These are phyloP conservation scores for Skeletonema costatum DNA, from an alignment of 108 stramenopile genomes.

Conservation along the genomic window DNA sequence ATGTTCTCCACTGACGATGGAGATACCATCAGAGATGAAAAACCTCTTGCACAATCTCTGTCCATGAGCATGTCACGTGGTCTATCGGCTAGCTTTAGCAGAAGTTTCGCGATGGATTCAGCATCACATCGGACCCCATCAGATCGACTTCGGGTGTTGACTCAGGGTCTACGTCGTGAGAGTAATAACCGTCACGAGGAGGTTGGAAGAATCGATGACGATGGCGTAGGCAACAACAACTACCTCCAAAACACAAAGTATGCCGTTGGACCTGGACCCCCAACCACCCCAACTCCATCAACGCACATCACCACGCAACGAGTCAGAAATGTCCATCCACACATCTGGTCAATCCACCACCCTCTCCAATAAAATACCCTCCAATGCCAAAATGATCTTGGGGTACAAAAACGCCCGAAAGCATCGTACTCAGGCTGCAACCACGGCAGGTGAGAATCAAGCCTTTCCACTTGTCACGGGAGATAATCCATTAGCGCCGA, in stretches of 20 bases:
- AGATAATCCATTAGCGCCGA: slow-evolving; percentile 35
- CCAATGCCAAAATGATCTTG: slow-evolving; percentile 43
- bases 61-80: slow-evolving; percentile 15
- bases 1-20: slow-evolving; percentile 49
- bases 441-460: slow-evolving; percentile 9
- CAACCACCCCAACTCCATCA: not conserved
- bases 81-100: slow-evolving; percentile 16
- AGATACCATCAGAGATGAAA: slow-evolving; percentile 38
- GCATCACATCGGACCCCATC: slow-evolving; percentile 3
- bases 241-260: slow-evolving; percentile 31
- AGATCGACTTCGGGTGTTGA: not conserved
- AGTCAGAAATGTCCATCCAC: slow-evolving; percentile 7
- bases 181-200: slow-evolving; percentile 2
- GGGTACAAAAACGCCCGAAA: slow-evolving; percentile 20
- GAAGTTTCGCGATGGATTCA: not conserved
- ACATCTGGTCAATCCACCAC: slow-evolving; percentile 25
- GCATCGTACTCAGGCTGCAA: slow-evolving; percentile 2
- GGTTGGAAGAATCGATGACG: slow-evolving; percentile 11
- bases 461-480: slow-evolving; percentile 8
- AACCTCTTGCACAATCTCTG: slow-evolving; percentile 1
- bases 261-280: not conserved
- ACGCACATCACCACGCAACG: not conserved
- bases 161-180: slow-evolving; percentile 11
- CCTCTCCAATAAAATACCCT: slow-evolving; percentile 30
- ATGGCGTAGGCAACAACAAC: slow-evolving; percentile 1